Conservation (phyloP, 2,329 filamentous ascomycete species). For the Colletotrichum sp. region DNA sequence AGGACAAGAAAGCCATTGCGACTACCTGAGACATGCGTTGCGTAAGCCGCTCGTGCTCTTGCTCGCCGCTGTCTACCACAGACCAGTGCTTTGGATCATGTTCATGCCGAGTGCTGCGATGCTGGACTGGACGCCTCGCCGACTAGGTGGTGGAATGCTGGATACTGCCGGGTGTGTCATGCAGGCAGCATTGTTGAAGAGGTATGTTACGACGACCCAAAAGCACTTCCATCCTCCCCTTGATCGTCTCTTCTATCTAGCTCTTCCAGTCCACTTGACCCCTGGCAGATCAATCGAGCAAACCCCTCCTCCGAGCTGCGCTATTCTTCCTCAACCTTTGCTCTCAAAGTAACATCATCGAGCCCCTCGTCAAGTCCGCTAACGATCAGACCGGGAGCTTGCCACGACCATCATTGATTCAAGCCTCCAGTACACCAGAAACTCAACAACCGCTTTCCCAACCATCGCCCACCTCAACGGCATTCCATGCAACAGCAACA, state of each 20-base stretch:
- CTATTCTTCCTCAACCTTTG: not conserved
- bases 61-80: not conserved
- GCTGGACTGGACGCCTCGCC: not conserved
- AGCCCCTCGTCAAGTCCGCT: not conserved
- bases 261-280: not conserved
- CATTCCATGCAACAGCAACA: no score
- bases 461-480: no score
- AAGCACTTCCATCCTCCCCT: not conserved
- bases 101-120: not conserved
- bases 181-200: not conserved
- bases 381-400: not conserved
- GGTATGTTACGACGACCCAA: not conserved
- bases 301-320: not conserved
- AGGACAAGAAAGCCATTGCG: not conserved
- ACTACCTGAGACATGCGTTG: not conserved
- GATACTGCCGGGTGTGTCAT: not conserved
- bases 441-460: no score
- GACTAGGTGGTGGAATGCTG: no score
- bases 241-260: not conserved
- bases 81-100: not conserved
- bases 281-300: not conserved
- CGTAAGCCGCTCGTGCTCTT: not conserved
- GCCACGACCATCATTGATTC: no score
- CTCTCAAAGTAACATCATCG: not conserved
- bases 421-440: no score